Base-by-base conservation (phyloP, 805 yeast species). In the Cyberlindnera americana region DNA sequence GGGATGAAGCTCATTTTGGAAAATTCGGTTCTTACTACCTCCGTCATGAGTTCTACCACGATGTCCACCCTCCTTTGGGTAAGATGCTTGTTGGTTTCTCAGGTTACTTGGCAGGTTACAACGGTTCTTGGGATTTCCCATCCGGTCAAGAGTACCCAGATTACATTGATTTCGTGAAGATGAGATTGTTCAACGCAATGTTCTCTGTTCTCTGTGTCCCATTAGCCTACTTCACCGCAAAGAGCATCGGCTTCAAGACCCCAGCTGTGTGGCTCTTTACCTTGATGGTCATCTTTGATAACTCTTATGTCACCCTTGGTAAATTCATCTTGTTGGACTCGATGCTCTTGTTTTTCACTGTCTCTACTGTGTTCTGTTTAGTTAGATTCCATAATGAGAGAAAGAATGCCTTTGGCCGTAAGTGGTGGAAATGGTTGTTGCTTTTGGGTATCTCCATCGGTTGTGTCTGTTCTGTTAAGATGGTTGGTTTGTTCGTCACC, bases 1-100 rank as follows among this genome's bases (percentile, higher is more conserved):
- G 97, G 97, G 97, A 89, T 65, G 97, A 89, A 61, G 97, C 96
- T 29, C 96, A 90, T 67, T 91, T 91, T 62, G 99, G 97, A 37
- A 93, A 91, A 61, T 91, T 91, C 61, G 98, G 97, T 23, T 82
- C 96, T 11, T 83, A 87, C 61, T 91, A 91, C 63, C 69, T 91
- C 47, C 81, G 76, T 53, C 93, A 87, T 52, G 95, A 87, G 55
- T 88, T 85, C 60, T 91, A 90, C 62, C 95, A 87, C 60, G 99
- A 91, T 64, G 96, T 91, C 24, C 99, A 91, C 64, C 99, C 99
- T 35, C 99, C 99, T 2, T 69, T 91, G 53, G 98, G 97, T 17
- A 91, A 91, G 64, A 82, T 91, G 83, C 72, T 93, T 44, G 86
- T 88, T 43, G 98, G 95, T 0, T 69, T 87, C 29, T 81, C 90